Evolutionary conservation across 768 basidiomycete genomes (phyloP), one percentile per base, ranked within the genome.

Genomic region (Clavulina sp.): DNA sequence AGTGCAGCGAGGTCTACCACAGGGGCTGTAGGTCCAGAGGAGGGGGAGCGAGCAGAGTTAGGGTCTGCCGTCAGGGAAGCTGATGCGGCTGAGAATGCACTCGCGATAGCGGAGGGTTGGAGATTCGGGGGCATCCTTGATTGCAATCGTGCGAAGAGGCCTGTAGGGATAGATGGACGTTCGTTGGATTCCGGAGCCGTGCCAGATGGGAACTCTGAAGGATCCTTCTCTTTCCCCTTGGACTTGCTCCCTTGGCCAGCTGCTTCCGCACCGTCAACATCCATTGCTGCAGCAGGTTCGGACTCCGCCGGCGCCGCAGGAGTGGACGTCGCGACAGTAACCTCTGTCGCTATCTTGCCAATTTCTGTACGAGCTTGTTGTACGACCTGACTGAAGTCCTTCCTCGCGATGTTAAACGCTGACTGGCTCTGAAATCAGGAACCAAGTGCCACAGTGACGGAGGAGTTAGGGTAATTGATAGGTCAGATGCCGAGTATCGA

Each of bases 281-380:
- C 33, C 28, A 31, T 4, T 19, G 53, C 23, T 7, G 63, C 59
- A 24, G 53, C 38, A 54, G 61, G 23, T 50, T 56, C 49, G 49
- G 60, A 56, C 28, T 56, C 48, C 31, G 48, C 31, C 19, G 29
- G 16, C 28, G 48, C 32, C 16, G 28, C 16, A 40, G 46, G 33
- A 40, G 59, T 6, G 30, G 63, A 58, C 46, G 71, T 69, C 26
- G 63, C 59, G n/a, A n/a, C n/a, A 26, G 21, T 18, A 9, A 24
- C 54, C 5, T 49, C 50, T 18, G 49, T 43, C 5, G 78, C 69
- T 18, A 84, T 64, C 64, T 78, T 81, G 59, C 66, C 75, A 32
- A 88, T 59, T 61, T 84, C 83, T 58, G 74, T 77, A 67, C 87
- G 84, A 23, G 85, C 84, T 60, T 88, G 84, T 4, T 73, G 68